A percentile compares a stretch with the other conserved stretches of the same genome.
phyloP scores from a whole-genome alignment of 179 eudicot genomes.

The Beta corolliflora region DNA sequence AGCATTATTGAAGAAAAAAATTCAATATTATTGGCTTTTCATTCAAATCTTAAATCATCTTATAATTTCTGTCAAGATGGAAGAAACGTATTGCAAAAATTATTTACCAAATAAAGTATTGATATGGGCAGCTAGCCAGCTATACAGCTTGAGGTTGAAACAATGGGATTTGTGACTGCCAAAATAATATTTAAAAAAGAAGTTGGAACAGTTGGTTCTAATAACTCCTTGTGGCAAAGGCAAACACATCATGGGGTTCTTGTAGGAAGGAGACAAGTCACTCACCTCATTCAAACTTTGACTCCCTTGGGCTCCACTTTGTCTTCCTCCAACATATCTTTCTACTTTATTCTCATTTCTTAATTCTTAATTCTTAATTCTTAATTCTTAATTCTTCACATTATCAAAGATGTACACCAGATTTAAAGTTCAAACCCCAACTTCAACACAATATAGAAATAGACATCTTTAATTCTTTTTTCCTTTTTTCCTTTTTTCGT shows the following conservation, averaged over 20 bases:
- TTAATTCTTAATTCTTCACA: not conserved
- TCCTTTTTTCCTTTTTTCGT: not conserved
- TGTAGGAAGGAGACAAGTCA: conserved; percentile 18
- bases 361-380: not conserved
- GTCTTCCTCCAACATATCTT: not conserved
- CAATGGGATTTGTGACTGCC: no score
- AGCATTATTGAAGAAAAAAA: no score
- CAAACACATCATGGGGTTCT: conserved; percentile 12
- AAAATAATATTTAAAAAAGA: not conserved
- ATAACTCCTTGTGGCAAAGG: conserved; percentile 1
- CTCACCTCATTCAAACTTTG: conserved; percentile 12
- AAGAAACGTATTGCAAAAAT: no score
- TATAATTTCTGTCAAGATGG: no score
- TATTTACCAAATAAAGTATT: no score
- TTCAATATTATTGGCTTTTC: no score
- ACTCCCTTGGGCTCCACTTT: conserved; percentile 18
- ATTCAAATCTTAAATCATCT: no score
- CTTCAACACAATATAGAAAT: not conserved
- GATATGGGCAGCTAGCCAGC: no score
- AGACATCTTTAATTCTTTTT: not conserved
- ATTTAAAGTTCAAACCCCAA: not conserved
- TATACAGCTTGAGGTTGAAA: no score
- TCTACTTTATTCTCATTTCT: not conserved
- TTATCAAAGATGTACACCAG: not conserved
- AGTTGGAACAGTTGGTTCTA: conserved; percentile 1